Base-by-base conservation (phyloP, 2,329 filamentous ascomycete genomes). In the Aspergillus uvarum region DNA sequence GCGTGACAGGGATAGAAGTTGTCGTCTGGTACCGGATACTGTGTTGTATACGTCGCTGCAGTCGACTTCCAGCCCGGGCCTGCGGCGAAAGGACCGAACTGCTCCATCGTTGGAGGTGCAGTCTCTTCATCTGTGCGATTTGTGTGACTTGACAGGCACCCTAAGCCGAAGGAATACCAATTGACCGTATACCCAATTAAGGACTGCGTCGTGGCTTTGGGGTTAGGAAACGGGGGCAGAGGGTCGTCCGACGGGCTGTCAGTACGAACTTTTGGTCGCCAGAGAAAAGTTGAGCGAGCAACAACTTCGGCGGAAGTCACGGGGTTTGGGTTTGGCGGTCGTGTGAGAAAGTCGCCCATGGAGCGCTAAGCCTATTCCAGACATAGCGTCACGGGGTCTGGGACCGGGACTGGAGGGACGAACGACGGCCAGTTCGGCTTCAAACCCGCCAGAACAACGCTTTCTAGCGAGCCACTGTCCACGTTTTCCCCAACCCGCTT, bases 71-170 rank as follows among this genome's bases (percentile, higher is more conserved):
- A 70, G 78, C 75, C 72, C 76, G 76, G 70, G 74, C 76, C 68
- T 77, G 77, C 67, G 79, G 78, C 67, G 79, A 77, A 67, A 81
- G 79, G 69, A 79, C 77, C 69, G 76, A 77, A 68, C 77, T 79
- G 78, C 80, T 81, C 80, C 80, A 81, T 79, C 77, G 73, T 70
- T 77, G 78, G 75, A 81, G 80, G 75, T 78, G 77, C 75, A 80
- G 67, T 72, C 77, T 77, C 77, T 81, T 82, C 80, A 82, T 82
- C 70, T 74, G 75, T 72, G 67, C 67, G 68, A 67, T 59, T 66
- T 59, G 56, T 47, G 54, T 56, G 12, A 56, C 11, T 35, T 47
- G 51, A 47, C 47, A 55, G 24, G 22, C 16, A 51, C 42, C 52
- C 38, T 49, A 53, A 52, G 47, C 32, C n/a, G 24, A 35, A 44